Percentiles rank a stretch among this genome's conserved stretches.
phyloP scores from a whole-genome alignment of 257 asterid genomes.

The Ophiorrhiza pumila region DNA sequence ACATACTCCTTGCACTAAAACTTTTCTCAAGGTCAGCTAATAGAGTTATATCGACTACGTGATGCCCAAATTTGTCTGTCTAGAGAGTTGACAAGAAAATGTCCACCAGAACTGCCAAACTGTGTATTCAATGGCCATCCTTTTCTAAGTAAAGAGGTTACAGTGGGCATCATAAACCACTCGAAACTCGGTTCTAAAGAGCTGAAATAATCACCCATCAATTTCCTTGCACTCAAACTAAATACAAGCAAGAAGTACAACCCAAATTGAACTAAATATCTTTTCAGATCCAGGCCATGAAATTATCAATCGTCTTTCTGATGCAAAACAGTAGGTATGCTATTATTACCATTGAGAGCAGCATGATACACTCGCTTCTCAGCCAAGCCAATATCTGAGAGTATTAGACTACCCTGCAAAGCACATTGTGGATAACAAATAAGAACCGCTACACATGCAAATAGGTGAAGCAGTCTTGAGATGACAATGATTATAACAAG shows the following conservation, averaged over 20 bases:
- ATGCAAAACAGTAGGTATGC: constrained; percentile 79
- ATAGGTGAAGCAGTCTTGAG: background rate
- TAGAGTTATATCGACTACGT: background rate
- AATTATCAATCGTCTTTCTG: constrained; percentile 80
- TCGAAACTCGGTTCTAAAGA: constrained; percentile 21
- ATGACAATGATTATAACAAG: background rate
- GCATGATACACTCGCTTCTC: constrained; percentile 91
- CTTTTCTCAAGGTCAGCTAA: background rate
- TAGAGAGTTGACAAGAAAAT: constrained; percentile 1
- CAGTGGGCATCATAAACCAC: constrained; percentile 27
- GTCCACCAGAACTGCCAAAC: constrained; percentile 19
- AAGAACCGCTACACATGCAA: background rate
- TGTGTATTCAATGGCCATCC: constrained; percentile 25
- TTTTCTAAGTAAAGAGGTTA: constrained; percentile 22
- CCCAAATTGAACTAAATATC: constrained; percentile 34
- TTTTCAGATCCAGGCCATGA: constrained; percentile 47
- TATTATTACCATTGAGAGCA: constrained; percentile 89
- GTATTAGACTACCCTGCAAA: constrained; percentile 74
- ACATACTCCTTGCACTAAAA: background rate
- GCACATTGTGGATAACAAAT: constrained; percentile 7
- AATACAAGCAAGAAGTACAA: constrained; percentile 21
- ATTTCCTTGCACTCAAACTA: constrained; percentile 29
- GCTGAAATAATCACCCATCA: constrained; percentile 29
- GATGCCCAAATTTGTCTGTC: background rate
- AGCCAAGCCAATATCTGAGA: constrained; percentile 81